These are phyloP conservation scores for Thielaviopsis populi DNA, from an alignment of 2,329 filamentous ascomycete species.

Conservation along the genomic window DNA sequence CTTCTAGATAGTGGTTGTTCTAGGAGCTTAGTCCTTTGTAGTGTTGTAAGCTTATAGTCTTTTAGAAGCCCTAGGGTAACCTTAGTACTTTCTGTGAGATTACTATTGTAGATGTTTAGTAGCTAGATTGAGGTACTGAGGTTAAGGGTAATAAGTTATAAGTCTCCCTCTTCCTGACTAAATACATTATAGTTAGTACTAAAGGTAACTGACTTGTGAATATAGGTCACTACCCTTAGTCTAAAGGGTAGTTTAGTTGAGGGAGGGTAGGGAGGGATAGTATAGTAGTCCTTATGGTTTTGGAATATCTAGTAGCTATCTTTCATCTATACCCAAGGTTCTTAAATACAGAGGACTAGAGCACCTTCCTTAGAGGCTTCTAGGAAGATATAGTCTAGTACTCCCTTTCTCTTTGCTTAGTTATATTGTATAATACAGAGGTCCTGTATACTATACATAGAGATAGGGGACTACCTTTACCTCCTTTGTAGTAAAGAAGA, in stretches of 20 bases:
- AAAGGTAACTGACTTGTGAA: neutral
- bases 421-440: neutral
- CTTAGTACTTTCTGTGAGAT: neutral
- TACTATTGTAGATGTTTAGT: neutral
- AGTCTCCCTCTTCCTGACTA: neutral
- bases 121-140: neutral
- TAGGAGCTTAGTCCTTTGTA: neutral
- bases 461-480: neutral
- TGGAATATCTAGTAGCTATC: neutral
- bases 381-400: neutral
- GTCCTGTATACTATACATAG: neutral
- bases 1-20: too few species aligned
- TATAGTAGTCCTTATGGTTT: neutral
- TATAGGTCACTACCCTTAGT: neutral
- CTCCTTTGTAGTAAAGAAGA: too few species aligned
- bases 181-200: neutral
- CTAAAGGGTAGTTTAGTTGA: neutral
- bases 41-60: neutral
- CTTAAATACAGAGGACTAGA: neutral
- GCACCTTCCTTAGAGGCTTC: neutral
- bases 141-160: neutral
- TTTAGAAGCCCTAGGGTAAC: neutral
- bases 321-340: neutral
- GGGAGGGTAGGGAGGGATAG: neutral
- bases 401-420: neutral